phyloP scores from a whole-genome alignment of 2,329 filamentous ascomycete species.

The Aspergillus ruber region DNA sequence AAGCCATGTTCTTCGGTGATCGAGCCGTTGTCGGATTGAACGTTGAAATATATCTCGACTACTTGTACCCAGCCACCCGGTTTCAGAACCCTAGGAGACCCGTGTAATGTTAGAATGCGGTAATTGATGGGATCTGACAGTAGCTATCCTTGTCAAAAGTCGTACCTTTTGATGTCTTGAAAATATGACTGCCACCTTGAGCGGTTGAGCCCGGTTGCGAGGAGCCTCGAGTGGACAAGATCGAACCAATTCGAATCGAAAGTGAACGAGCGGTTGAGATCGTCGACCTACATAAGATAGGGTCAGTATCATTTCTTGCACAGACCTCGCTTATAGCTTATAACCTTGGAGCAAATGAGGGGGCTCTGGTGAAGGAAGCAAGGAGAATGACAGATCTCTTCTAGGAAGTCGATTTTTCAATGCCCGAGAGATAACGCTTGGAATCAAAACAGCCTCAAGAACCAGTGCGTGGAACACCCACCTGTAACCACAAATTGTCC shows the following conservation, averaged over 20 bases:
- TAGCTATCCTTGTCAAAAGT: conserved; percentile 2
- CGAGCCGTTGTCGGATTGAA: conserved; percentile 80
- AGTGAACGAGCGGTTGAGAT: conserved; percentile 63
- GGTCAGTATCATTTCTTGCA: conserved; percentile 12
- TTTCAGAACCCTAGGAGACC: conserved; percentile 43
- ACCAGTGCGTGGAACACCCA: conserved; percentile 21
- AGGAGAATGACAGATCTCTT: neutral
- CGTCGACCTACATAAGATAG: conserved; percentile 49
- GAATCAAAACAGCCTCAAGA: neutral
- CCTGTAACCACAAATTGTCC: conserved; percentile 62
- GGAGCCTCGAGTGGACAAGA: conserved; percentile 66
- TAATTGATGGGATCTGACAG: neutral
- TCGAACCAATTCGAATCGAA: conserved; percentile 70
- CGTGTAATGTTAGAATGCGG: conserved; percentile 6
- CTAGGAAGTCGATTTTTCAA: neutral
- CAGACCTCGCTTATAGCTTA: neutral
- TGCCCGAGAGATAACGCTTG: neutral
- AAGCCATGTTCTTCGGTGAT: conserved; percentile 62
- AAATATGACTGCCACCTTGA: conserved; percentile 70
- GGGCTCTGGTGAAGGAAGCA: neutral
- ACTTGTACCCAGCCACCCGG: conserved; percentile 81
- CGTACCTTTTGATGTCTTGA: conserved; percentile 59
- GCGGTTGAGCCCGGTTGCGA: conserved; percentile 59
- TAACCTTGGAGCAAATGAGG: neutral
- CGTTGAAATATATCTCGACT: conserved; percentile 78